A percentile compares a stretch with the other conserved stretches of the same genome.
phyloP scores from a whole-genome alignment of 495 filamentous ascomycete species.

The Aspergillus nidulans region DNA sequence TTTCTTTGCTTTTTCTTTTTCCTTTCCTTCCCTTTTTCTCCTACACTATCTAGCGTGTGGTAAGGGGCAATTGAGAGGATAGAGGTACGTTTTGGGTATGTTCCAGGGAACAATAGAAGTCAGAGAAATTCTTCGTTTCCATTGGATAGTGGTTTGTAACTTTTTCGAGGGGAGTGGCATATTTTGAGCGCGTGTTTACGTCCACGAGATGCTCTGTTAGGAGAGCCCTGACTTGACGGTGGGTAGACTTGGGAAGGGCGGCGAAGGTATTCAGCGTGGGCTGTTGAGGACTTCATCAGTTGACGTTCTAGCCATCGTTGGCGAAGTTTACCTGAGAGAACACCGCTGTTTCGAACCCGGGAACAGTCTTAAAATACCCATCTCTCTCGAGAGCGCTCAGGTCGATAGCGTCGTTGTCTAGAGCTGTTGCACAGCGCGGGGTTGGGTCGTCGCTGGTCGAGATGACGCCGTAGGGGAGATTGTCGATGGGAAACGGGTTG shows the following conservation, averaged over 20 bases:
- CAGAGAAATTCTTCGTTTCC: conserved; percentile 75
- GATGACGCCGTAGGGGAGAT: conserved; percentile 82
- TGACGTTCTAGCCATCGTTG: no score
- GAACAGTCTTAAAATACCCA: conserved; percentile 40
- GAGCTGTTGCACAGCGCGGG: conserved; percentile 59
- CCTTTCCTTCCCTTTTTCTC: no score
- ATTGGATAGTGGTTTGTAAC: conserved; percentile 70
- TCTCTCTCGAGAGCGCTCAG: conserved; percentile 48
- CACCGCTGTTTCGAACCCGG: conserved; percentile 7
- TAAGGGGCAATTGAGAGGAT: neutral
- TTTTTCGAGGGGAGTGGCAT: conserved; percentile 41
- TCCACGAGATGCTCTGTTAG: conserved; percentile 53
- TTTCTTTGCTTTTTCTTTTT: no score
- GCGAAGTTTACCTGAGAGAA: conserved; percentile 22
- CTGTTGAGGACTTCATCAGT: no score
- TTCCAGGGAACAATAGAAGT: conserved; percentile 59
- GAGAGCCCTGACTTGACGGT: conserved; percentile 50
- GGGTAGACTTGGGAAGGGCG: conserved; percentile 55
- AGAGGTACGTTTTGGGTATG: conserved; percentile 22
- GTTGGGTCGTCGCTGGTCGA: conserved; percentile 44
- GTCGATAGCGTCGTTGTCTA: conserved; percentile 65
- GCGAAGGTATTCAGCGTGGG: conserved; percentile 71
- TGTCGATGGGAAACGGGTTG: conserved; percentile 66
- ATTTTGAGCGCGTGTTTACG: conserved; percentile 38
- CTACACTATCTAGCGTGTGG: no score